Percentiles rank a stretch among this genome's conserved stretches.
These are phyloP conservation scores for Rosa hybrid DNA, from an alignment of 331 rosid species.

Conservation along the genomic window DNA sequence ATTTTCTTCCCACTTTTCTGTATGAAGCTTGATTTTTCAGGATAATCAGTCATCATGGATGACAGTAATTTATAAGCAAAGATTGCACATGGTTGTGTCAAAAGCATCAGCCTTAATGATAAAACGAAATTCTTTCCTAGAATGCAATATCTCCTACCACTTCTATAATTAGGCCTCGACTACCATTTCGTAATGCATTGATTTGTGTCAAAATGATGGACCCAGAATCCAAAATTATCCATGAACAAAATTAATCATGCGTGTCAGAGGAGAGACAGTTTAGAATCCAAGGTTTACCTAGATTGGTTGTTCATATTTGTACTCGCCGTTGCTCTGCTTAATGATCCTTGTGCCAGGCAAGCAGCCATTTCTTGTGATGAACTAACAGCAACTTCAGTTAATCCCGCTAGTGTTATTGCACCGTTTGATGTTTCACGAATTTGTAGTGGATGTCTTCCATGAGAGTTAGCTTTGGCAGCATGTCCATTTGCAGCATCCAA, in stretches of 20 bases:
- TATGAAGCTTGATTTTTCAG: constrained; percentile 10
- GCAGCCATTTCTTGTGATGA: constrained; percentile 71
- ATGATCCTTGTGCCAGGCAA: constrained; percentile 81
- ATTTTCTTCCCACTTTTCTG: background rate
- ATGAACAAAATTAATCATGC: background rate
- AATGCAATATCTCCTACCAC: constrained; percentile 2
- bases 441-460: constrained; percentile 60
- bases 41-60: background rate
- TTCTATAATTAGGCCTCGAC: background rate
- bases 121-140: background rate
- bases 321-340: constrained; percentile 78
- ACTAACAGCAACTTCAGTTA: constrained; percentile 67
- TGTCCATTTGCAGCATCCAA: constrained; percentile 55
- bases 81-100: background rate
- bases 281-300: constrained; percentile 41
- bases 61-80: background rate
- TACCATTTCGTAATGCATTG: background rate
- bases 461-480: constrained; percentile 50
- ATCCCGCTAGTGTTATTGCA: constrained; percentile 72
- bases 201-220: background rate
- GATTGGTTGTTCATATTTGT: constrained; percentile 91
- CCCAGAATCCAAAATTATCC: background rate
- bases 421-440: constrained; percentile 82
- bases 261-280: constrained; percentile 7
- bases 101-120: background rate